Evolutionary conservation across 495 filamentous ascomycete genomes (phyloP).

Genomic region (Hypoxylon intermedium): DNA sequence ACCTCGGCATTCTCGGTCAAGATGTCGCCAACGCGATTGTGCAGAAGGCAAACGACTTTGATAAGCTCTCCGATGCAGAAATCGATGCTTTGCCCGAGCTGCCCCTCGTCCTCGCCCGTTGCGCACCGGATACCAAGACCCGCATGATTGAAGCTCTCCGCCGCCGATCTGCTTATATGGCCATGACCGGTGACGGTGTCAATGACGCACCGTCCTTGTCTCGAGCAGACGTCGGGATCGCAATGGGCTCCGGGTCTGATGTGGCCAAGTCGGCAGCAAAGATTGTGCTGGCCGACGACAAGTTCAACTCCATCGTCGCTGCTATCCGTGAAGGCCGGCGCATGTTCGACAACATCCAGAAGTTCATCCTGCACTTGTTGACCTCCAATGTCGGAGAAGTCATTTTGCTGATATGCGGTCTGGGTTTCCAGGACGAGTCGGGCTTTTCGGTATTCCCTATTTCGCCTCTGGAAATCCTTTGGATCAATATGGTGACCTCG

Average conservation of each 20-base stretch:
- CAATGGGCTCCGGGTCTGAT: slow-evolving; percentile 86
- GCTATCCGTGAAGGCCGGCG: slow-evolving; percentile 75
- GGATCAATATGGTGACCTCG: slow-evolving; percentile 81
- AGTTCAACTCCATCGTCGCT: slow-evolving; percentile 80
- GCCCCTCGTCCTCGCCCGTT: slow-evolving; percentile 71
- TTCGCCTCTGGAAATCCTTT: slow-evolving; percentile 76
- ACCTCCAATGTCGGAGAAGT: slow-evolving; percentile 79
- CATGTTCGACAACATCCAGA: slow-evolving; percentile 83
- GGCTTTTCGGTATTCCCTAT: slow-evolving; percentile 76
- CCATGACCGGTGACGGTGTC: slow-evolving; percentile 80
- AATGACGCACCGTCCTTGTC: slow-evolving; percentile 84
- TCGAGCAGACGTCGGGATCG: slow-evolving; percentile 82
- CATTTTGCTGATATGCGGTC: slow-evolving; percentile 70
- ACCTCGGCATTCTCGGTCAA: slow-evolving; percentile 60
- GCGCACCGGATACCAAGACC: slow-evolving; percentile 70
- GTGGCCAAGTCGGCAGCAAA: slow-evolving; percentile 90
- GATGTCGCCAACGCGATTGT: slow-evolving; percentile 62
- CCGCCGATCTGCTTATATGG: slow-evolving; percentile 64
- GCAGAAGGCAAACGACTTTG: slow-evolving; percentile 70
- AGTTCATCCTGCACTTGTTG: slow-evolving; percentile 78
- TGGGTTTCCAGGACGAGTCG: slow-evolving; percentile 70
- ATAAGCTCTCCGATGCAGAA: slow-evolving; percentile 64
- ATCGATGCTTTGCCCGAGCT: slow-evolving; percentile 65
- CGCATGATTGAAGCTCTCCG: slow-evolving; percentile 74
- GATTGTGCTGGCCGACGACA: slow-evolving; percentile 88